These are phyloP conservation scores for Beta lomatogona DNA, from an alignment of 179 eudicot species.

Conservation along the genomic window DNA sequence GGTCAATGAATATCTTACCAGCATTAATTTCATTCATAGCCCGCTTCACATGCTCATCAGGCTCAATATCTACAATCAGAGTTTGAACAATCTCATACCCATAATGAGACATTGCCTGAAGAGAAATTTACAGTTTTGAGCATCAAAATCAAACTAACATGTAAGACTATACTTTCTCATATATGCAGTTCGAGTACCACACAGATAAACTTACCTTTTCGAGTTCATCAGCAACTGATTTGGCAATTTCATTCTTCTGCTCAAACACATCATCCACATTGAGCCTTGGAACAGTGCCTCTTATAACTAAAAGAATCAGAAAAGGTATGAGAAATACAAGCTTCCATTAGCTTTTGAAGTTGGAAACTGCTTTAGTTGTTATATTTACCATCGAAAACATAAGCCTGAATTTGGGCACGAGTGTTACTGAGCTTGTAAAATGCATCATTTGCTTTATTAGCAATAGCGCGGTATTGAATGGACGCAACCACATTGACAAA, in stretches of 20 bases:
- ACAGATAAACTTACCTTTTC: constrained; percentile 31
- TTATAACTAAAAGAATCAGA: constrained; percentile 31
- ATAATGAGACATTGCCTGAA: constrained; percentile 47
- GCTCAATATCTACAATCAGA: constrained; percentile 45
- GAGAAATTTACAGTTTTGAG: background rate
- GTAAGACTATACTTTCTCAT: no score
- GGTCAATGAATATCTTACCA: constrained; percentile 30
- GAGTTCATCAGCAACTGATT: constrained; percentile 43
- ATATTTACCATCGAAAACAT: constrained; percentile 46
- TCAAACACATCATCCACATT: constrained; percentile 46
- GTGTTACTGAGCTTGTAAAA: constrained; percentile 48
- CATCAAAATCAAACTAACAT: background rate
- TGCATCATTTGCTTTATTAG: constrained; percentile 45
- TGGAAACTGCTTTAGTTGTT: background rate
- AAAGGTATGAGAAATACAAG: background rate
- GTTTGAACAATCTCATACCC: constrained; percentile 49
- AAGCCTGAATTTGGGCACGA: constrained; percentile 49
- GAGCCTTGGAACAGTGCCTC: constrained; percentile 45
- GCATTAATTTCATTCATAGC: constrained; percentile 57
- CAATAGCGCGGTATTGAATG: constrained; percentile 41
- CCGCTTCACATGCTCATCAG: constrained; percentile 45
- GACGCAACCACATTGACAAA: constrained; percentile 52
- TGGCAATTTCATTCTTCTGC: constrained; percentile 44
- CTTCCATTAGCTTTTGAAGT: background rate
- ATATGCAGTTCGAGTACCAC: background rate